These are phyloP conservation scores for Podaxis sp. DNA, from an alignment of 768 basidiomycete species.

Conservation along the genomic window DNA sequence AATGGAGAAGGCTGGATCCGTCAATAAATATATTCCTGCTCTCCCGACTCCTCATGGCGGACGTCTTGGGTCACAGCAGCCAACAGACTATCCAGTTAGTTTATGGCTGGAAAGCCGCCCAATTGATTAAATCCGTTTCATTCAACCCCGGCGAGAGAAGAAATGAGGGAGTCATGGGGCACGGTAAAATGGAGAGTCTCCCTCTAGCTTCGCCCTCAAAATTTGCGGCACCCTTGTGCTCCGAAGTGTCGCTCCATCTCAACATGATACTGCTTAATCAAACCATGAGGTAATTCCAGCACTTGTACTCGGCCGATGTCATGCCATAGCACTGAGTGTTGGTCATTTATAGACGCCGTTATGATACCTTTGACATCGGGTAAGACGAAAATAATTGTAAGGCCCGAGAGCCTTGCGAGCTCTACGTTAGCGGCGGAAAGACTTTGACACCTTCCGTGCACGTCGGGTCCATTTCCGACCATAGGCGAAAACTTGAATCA, in stretches of 20 bases:
- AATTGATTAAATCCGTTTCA: too few relatives aligned
- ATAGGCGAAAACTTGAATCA: neutral
- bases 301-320: slow-evolving; percentile 9
- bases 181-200: too few relatives aligned
- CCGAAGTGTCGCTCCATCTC: neutral
- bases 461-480: neutral
- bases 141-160: too few relatives aligned
- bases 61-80: too few relatives aligned
- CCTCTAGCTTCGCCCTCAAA: too few relatives aligned
- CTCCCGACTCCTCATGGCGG: too few relatives aligned
- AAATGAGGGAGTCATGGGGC: too few relatives aligned
- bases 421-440: too few relatives aligned
- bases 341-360: neutral
- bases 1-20: neutral
- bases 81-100: too few relatives aligned
- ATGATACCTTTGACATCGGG: neutral
- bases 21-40: neutral
- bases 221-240: neutral
- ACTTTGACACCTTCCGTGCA: too few relatives aligned
- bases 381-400: neutral
- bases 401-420: neutral
- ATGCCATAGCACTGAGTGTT: neutral
- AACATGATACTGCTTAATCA: slow-evolving; percentile 1
- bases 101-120: too few relatives aligned
- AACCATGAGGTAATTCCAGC: neutral